Base-by-base conservation (phyloP, 164 flowering plant genomes). In the Magnolia officinalis region DNA sequence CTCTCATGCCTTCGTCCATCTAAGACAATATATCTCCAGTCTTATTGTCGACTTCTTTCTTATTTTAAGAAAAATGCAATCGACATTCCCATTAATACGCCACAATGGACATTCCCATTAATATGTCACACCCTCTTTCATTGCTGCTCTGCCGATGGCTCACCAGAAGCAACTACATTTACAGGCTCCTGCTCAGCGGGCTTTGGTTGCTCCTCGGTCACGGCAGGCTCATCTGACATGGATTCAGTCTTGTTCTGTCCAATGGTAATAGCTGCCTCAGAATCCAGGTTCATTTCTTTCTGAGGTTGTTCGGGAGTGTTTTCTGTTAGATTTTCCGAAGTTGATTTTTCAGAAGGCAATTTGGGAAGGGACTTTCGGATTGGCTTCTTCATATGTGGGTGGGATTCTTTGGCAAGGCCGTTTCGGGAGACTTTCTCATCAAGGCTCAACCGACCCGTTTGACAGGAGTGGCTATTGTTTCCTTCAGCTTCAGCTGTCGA, bases 361-460 rank as follows among this genome's bases (percentile, higher is more conserved):
- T 82, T 90, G 61, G 99, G 97, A 81, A 96, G 95, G 70, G 98
- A 96, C 81, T 88, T 92, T 61, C 99, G 77, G 37, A 50, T 82
- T 63, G 97, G 93, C 84, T 87, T 91, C 86, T 88, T 90, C 8
- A 76, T 81, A 50, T 74, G 85, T 61, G 87, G 75, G 4, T 83
- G 58, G 59, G 74, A 63, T 68, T 80, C 90, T 83, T 87, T 89
- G 29, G 77, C 24, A 58, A 80, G 52, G 72, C 71, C 84, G 63
- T 73, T 84, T 55, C 77, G 84, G 63, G 89, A 76, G 6, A 50
- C 78, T 74, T 80, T 89, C 81, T 81, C 90, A 74, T 92, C 93
- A 73, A 96, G 83, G 82, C 97, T 96, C 71, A 86, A 58, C 63
- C 99, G 85, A 26, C 72, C 83, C 6, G 84, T 11, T 31, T 75